Conservation (phyloP, 2,329 filamentous ascomycete genomes). For the Leptoxyphium fumago region DNA sequence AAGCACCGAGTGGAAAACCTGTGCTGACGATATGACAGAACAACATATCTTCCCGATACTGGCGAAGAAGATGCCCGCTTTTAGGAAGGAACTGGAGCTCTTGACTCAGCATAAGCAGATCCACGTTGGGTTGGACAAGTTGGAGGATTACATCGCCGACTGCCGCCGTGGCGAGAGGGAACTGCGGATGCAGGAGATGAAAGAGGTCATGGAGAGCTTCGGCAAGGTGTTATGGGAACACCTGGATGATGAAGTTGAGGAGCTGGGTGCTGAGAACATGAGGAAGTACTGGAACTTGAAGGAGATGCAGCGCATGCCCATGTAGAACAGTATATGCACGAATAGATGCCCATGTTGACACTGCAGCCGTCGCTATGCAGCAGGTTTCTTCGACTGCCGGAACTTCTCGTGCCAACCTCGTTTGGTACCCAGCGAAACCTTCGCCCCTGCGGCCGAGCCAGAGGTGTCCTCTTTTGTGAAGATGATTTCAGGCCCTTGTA, state of each 20-base stretch:
- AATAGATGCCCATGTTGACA: not conserved
- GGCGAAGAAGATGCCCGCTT: constrained; percentile 65
- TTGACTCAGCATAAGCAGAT: constrained; percentile 65
- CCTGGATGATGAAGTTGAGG: constrained; percentile 68
- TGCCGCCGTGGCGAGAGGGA: constrained; percentile 45
- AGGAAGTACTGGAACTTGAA: constrained; percentile 62
- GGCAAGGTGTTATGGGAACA: constrained; percentile 67
- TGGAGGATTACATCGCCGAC: constrained; percentile 17
- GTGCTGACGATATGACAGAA: constrained; percentile 30
- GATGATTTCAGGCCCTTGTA: constrained; percentile 1
- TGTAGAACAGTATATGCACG: constrained; percentile 29
- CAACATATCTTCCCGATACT: constrained; percentile 64
- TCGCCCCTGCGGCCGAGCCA: constrained; percentile 5
- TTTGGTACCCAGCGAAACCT: constrained; percentile 15
- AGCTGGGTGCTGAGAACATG: constrained; percentile 77
- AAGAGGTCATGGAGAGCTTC: constrained; percentile 61
- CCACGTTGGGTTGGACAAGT: constrained; percentile 41
- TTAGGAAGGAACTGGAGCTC: constrained; percentile 49
- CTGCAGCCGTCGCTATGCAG: constrained; percentile 1
- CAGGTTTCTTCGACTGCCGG: constrained; percentile 16
- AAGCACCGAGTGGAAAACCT: not conserved
- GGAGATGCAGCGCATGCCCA: constrained; percentile 57
- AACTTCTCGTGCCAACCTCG: constrained; percentile 27
- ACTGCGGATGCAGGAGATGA: constrained; percentile 43
- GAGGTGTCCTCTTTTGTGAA: not conserved